Conservation (phyloP, 2,329 filamentous ascomycete species). For the Xylogone sp. region DNA sequence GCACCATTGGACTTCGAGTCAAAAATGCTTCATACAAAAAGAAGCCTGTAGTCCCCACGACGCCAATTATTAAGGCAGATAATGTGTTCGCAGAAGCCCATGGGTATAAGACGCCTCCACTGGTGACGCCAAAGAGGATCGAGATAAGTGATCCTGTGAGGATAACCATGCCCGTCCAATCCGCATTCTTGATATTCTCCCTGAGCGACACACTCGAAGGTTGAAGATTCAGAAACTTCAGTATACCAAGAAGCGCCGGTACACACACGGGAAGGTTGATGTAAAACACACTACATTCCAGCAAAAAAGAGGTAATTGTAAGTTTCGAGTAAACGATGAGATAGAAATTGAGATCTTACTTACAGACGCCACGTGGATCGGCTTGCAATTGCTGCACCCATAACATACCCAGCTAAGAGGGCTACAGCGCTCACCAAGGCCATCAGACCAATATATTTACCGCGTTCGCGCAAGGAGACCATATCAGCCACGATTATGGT, state of each 20-base stretch:
- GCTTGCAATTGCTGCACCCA: slow-evolving; percentile 10
- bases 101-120: slow-evolving; percentile 59
- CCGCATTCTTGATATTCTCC: slow-evolving; percentile 42
- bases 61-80: slow-evolving; percentile 53
- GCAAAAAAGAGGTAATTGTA: no score
- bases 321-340: no score
- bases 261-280: slow-evolving; percentile 16
- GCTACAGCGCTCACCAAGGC: slow-evolving; percentile 16
- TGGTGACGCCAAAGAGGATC: slow-evolving; percentile 57
- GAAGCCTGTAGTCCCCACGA: slow-evolving; percentile 44
- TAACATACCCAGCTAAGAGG: slow-evolving; percentile 9
- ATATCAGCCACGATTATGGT: slow-evolving; percentile 48
- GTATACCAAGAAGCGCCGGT: slow-evolving; percentile 3
- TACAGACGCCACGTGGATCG: slow-evolving; percentile 12
- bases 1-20: slow-evolving; percentile 26
- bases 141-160: slow-evolving; percentile 58
- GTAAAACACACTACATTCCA: slow-evolving; percentile 9
- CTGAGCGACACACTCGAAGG: slow-evolving; percentile 2
- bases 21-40: slow-evolving; percentile 43
- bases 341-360: not conserved
- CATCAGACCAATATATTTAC: slow-evolving; percentile 34
- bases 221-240: slow-evolving; percentile 9
- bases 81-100: slow-evolving; percentile 60
- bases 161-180: slow-evolving; percentile 57
- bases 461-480: slow-evolving; percentile 43